phyloP scores from a whole-genome alignment of 1,139 yeast species.

The Hemisphaericaspora subhashii region DNA sequence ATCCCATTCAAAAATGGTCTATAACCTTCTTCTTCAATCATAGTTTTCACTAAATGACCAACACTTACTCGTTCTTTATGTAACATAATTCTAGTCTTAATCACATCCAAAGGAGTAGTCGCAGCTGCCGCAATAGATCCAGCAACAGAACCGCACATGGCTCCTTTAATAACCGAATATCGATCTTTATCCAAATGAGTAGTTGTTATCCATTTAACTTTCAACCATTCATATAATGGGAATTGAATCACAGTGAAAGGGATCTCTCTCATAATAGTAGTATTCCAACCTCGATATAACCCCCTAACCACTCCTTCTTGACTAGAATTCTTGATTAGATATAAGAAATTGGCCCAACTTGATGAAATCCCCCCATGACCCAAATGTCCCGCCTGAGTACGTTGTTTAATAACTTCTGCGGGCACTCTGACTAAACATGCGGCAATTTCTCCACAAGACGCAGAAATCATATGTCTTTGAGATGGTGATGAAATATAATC shows the following conservation, averaged over 20 bases:
- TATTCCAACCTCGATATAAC: conserved; percentile 87
- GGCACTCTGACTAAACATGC: conserved; percentile 96
- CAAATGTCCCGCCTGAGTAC: conserved; percentile 71
- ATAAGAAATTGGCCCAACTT: conserved; percentile 60
- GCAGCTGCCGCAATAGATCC: conserved; percentile 94
- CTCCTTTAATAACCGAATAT: conserved; percentile 73
- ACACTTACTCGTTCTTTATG: conserved; percentile 52
- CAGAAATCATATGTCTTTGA: conserved; percentile 77
- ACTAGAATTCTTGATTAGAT: conserved; percentile 54
- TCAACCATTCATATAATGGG: conserved; percentile 85
- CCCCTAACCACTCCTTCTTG: conserved; percentile 83
- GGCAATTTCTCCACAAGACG: conserved; percentile 86
- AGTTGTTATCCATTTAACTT: conserved; percentile 46
- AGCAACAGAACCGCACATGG: conserved; percentile 90
- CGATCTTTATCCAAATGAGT: conserved; percentile 28
- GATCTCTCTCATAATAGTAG: conserved; percentile 90
- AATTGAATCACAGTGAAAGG: conserved; percentile 95
- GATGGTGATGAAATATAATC: conserved; percentile 33
- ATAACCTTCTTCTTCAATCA: conserved; percentile 66
- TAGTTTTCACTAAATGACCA: conserved; percentile 40
- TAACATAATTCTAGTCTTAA: conserved; percentile 90
- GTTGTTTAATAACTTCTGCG: conserved; percentile 91
- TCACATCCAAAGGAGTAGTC: conserved; percentile 91
- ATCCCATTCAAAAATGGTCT: conserved; percentile 75
- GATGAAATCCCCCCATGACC: conserved; percentile 57